Base-by-base conservation (phyloP, 2,329 filamentous ascomycete genomes). In the Exophiala sideris region DNA sequence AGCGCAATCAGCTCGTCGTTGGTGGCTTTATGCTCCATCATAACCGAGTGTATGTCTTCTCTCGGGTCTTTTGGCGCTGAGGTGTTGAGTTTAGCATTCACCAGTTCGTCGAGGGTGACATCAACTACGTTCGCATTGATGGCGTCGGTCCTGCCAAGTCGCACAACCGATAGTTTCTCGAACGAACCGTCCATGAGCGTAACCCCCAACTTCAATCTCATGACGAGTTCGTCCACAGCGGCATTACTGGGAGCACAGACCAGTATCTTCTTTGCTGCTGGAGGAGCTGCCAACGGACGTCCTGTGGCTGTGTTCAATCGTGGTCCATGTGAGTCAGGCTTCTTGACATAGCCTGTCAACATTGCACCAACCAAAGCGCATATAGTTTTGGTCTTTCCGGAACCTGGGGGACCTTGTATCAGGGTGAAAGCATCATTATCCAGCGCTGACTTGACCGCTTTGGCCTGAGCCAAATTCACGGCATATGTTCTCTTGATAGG, bases 211-310 rank as follows among this genome's bases (percentile, higher is more conserved):
- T 95, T 97, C 66, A 99, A 81, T 74, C 94, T 87, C 70, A 96
- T 85, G 14, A 99, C 94, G 58, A 99, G 70, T 70, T 99, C 94
- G 68, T 99, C 94, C 5, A 99, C 94, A 32, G 94, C 94, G 5
- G 94, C 94, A 70, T 99, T 99, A 78, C 91, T 97, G 11, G 94
- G 94, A n/a, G 94, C 94, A 67, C 94, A 99, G 20, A 99, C 89
- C 21, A 99, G 80, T 21, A 99, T 78, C 70, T 97, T 99, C 73
- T 95, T 96, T 2, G 82, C 68, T 1, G 68, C 66, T 40, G 66
- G 70, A 57, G 66, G 69, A 63, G 67, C 69, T 59, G 62, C 64
- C 55, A 60, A 66, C 48, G 64, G 63, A 21, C 44, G 40, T 10
- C 50, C 51, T 38, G 52, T 40, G n/a, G 36, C 45, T 11, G 49